phyloP scores from a whole-genome alignment of 305 asterid genomes.

The Fraxinus ornus region DNA sequence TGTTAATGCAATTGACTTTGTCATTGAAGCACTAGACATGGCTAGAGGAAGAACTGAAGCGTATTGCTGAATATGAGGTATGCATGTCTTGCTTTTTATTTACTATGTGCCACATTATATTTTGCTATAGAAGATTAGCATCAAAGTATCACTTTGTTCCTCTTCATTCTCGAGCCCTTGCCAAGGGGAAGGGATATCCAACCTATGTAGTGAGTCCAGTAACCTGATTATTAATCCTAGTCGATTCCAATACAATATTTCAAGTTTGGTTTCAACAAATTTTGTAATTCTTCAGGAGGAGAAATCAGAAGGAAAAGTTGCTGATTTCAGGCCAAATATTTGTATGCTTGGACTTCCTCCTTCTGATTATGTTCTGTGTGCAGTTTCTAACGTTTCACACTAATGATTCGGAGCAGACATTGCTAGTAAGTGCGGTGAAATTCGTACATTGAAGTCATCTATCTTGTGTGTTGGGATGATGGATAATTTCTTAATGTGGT shows the following conservation, averaged over 20 bases:
- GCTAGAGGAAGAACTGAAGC: conserved; percentile 78
- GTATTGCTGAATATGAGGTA: conserved; percentile 78
- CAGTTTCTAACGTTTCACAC: conserved; percentile 69
- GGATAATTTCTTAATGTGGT: neutral
- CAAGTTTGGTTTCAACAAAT: neutral
- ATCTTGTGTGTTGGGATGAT: neutral
- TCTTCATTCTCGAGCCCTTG: neutral
- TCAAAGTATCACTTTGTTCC: neutral
- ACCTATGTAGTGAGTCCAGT: neutral
- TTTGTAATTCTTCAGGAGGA: conserved; percentile 56
- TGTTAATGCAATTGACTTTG: conserved; percentile 75
- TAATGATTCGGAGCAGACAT: conserved; percentile 86
- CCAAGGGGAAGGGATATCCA: neutral
- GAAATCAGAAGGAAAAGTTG: conserved; percentile 51
- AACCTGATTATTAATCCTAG: neutral
- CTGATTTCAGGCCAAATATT: conserved; percentile 59
- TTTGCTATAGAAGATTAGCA: neutral
- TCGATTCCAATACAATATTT: neutral
- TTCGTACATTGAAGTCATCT: neutral
- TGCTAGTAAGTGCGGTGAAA: conserved; percentile 10
- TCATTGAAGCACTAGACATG: conserved; percentile 78
- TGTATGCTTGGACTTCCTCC: conserved; percentile 83
- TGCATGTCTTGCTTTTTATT: neutral
- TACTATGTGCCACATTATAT: neutral
- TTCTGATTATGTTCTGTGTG: conserved; percentile 64